phyloP scores from a whole-genome alignment of 352 stramenopile genomes.

The Phytopythium vexans region DNA sequence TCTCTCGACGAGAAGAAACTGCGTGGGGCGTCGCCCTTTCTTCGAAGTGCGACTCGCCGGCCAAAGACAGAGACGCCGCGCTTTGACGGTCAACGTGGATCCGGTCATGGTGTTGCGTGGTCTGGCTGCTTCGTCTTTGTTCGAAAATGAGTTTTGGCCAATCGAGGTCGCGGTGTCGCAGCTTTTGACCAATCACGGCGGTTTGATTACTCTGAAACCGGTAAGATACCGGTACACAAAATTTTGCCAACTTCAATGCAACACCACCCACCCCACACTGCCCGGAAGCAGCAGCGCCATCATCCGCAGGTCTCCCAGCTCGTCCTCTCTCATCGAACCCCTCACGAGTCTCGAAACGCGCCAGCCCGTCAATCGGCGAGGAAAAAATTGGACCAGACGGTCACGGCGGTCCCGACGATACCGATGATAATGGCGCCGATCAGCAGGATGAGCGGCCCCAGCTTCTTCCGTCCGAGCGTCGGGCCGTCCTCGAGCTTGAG shows the following conservation, averaged over 20 bases:
- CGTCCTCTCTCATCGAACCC: too few species aligned
- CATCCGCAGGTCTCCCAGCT: too few species aligned
- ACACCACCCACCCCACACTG: background rate
- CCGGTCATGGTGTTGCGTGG: background rate
- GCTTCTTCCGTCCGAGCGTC: conserved; percentile 66
- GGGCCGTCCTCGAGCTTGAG: conserved; percentile 80
- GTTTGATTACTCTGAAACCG: background rate
- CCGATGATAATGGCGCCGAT: conserved; percentile 71
- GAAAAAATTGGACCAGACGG: conserved; percentile 64
- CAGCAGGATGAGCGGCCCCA: conserved; percentile 69
- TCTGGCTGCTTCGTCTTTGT: conserved; percentile 3
- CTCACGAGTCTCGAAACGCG: background rate
- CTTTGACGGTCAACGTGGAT: background rate
- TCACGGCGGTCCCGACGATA: conserved; percentile 61
- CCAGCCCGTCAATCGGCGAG: conserved; percentile 6
- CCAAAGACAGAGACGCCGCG: background rate
- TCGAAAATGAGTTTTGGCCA: background rate
- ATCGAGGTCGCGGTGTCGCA: background rate
- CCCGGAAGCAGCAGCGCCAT: background rate
- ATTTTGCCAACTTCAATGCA: background rate
- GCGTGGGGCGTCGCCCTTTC: background rate
- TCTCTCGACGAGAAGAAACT: too few species aligned
- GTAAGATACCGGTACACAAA: too few species aligned
- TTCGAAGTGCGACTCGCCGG: background rate
- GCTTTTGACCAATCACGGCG: conserved; percentile 1